Base-by-base conservation (phyloP, 225 moss, liverwort and hornwort species). In the Physcomitrellopsis africana region DNA sequence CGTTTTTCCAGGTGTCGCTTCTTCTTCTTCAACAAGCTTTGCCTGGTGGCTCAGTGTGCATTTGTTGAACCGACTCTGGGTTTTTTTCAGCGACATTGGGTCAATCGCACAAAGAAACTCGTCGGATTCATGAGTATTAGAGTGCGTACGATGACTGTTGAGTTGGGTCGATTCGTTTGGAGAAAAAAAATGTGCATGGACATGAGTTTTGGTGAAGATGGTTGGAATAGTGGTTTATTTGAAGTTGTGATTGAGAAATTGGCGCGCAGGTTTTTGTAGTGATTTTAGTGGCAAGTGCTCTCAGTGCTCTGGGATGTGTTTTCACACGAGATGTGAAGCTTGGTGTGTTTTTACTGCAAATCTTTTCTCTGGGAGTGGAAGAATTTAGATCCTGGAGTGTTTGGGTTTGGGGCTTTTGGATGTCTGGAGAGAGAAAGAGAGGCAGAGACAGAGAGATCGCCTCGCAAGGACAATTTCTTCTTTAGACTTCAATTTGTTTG, bases 21-120 rank as follows among this genome's bases (percentile, higher is more conserved):
- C 37, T 73, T 67, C 79, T 68, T 79, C 37, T n/a, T 68, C 37
- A 16, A 6, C 55, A 48, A 54, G 48, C 55, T 68, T 42, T 17
- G 44, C 27, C 41, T 55, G 2, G 4, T 58, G 47, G 9, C 60
- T 51, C 51, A 5, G 42, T 66, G 42, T 42, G 47, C 32, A 17
- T 24, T 22, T 0, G 18, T 45, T 12, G 13, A 45, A 44, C 45
- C 23, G 23, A 46, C 15, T 15, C 23, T 41, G 7, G 58, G 4
- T 37, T 49, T 56, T 46, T 64, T 49, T 14, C 0, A 49, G 11
- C 49, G 11, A 11, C 49, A 14, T 49, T 7, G 32, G 7, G 32
- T 70, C 20, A 1, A 48, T 51, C 48, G 37, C 18, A 7, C 56
- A 16, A 44, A n/a, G 41, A 32, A 52, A 12, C 27, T 13, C 32